A percentile compares a stretch with the other conserved stretches of the same genome.
Conservation (phyloP, 495 filamentous ascomycete genomes). For the Aspergillus haitiensis region DNA sequence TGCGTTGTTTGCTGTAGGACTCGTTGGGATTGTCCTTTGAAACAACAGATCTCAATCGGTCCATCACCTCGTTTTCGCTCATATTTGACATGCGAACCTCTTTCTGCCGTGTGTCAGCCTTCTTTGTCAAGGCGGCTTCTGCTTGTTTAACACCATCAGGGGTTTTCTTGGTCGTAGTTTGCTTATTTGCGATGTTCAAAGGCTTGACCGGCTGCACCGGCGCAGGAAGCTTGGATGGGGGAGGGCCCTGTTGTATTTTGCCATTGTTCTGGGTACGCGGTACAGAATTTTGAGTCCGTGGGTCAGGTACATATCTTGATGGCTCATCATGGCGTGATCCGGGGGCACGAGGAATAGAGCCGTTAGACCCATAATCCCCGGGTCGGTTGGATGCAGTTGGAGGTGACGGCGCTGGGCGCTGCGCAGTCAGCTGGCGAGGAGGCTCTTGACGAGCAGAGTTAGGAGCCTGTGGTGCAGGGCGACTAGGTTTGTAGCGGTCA, state of each 20-base stretch:
- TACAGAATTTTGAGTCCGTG: conserved; percentile 28
- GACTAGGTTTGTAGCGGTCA: conserved; percentile 77
- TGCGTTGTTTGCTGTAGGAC: conserved; percentile 97
- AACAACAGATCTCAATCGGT: conserved; percentile 85
- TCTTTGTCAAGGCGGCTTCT: conserved; percentile 75
- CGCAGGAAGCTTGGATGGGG: conserved; percentile 57
- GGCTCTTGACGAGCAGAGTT: conserved; percentile 46
- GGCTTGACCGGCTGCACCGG: conserved; percentile 77
- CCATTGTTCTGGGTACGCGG: conserved; percentile 42
- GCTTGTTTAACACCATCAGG: conserved; percentile 73
- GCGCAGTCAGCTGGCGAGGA: conserved; percentile 50
- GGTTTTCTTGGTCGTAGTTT: conserved; percentile 49
- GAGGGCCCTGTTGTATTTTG: conserved; percentile 43
- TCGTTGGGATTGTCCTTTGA: conserved; percentile 88
- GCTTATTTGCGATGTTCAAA: conserved; percentile 84
- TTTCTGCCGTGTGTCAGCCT: conserved; percentile 74
- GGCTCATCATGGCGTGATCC: conserved; percentile 34
- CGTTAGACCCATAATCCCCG: conserved; percentile 23
- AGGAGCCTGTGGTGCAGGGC: conserved; percentile 59
- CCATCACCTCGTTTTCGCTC: conserved; percentile 96
- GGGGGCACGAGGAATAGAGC: conserved; percentile 15
- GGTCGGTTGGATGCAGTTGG: conserved; percentile 37
- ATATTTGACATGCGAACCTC: conserved; percentile 96
- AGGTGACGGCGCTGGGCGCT: conserved; percentile 58
- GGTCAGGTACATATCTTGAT: conserved; percentile 31